Conservation (phyloP, 345 rosid species). For the Eucalyptus shirleyi region DNA sequence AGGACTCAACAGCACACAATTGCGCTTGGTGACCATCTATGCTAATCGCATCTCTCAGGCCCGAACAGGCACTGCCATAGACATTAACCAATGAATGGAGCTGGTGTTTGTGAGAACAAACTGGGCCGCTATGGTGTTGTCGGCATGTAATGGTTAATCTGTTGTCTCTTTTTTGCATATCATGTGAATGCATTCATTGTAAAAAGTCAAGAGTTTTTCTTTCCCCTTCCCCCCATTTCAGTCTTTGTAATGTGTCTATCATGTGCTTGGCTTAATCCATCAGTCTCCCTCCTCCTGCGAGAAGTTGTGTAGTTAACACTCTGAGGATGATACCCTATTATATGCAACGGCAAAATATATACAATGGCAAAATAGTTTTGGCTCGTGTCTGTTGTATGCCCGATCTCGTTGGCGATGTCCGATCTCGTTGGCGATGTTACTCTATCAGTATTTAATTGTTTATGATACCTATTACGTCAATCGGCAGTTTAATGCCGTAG, state of each 20-base stretch:
- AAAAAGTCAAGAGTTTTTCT: neutral
- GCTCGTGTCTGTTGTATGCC: neutral
- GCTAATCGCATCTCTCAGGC: slow-evolving; percentile 99
- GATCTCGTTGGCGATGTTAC: neutral
- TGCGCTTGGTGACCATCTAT: slow-evolving; percentile 86
- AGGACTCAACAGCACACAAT: slow-evolving; percentile 82
- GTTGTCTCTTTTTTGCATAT: slow-evolving; percentile 32
- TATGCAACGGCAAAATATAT: neutral
- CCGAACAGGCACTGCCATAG: slow-evolving; percentile 66
- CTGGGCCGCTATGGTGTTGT: neutral
- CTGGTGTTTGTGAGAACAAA: neutral
- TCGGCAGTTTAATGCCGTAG: neutral
- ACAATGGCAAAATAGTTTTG: neutral
- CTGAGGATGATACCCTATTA: neutral
- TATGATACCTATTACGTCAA: neutral
- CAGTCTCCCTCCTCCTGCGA: neutral
- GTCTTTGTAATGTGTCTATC: neutral
- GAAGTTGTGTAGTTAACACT: neutral
- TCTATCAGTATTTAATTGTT: neutral
- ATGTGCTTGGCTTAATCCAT: neutral
- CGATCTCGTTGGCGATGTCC: neutral
- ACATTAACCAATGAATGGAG: slow-evolving; percentile 21
- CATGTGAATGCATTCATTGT: slow-evolving; percentile 27
- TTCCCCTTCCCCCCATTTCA: neutral
- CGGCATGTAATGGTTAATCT: neutral